Conservation (phyloP, 2,329 filamentous ascomycete species). For the Colletotrichum coccodes region DNA sequence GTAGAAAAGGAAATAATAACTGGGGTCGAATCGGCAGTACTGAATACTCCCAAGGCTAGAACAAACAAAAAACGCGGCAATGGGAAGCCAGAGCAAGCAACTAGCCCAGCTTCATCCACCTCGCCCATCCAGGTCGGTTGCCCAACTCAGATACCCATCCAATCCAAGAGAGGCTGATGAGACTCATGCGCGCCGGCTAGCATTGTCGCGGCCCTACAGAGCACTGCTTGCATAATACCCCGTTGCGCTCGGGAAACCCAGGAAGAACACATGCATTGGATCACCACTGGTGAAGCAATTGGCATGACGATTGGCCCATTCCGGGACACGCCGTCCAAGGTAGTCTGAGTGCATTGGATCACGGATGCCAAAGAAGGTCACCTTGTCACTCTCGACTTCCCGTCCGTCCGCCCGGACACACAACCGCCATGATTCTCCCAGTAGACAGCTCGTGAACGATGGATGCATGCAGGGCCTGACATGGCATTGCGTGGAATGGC, state of each 20-base stretch:
- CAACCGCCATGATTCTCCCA: background rate
- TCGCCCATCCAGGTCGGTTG: background rate
- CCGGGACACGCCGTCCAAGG: background rate
- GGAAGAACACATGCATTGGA: conserved; percentile 7
- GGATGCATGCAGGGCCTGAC: background rate
- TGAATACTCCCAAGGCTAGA: background rate
- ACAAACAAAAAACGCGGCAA: background rate
- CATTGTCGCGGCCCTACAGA: background rate
- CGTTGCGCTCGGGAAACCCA: conserved; percentile 11
- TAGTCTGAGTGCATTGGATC: background rate
- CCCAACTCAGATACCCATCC: background rate
- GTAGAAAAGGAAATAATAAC: background rate
- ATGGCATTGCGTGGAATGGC: background rate
- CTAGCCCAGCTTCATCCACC: background rate
- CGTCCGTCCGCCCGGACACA: conserved; percentile 10
- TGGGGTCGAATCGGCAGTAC: background rate
- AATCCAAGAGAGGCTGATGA: background rate
- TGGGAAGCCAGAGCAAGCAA: background rate
- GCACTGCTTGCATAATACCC: conserved; percentile 4
- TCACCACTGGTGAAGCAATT: conserved; percentile 13
- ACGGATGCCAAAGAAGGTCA: conserved; percentile 1
- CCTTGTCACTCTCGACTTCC: background rate
- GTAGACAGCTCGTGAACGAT: background rate
- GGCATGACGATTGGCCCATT: conserved; percentile 12
- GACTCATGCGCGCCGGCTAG: conserved; percentile 10